Evolutionary conservation across 345 rosid species (phyloP).

Genomic region (Eucalyptus albens): DNA sequence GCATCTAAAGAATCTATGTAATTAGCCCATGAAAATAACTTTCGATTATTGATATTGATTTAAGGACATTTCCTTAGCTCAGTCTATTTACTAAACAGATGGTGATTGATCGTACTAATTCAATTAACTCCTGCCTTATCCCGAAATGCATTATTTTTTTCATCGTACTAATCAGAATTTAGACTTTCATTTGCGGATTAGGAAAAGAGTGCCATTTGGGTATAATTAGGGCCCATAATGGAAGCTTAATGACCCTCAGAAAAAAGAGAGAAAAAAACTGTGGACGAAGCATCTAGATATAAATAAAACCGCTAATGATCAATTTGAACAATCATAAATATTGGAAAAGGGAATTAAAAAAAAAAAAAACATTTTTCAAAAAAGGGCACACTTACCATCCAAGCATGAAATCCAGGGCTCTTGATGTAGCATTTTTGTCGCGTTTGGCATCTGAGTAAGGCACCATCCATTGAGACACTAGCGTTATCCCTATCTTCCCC

Average conservation of each 20-base stretch:
- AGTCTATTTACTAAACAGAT: not conserved
- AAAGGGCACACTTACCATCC: constrained; percentile 14
- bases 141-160: not conserved
- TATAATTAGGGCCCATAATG: not conserved
- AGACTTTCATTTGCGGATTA: not conserved
- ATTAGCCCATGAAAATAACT: not conserved
- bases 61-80: not conserved
- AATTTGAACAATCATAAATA: not conserved
- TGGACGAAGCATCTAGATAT: not conserved
- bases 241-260: not conserved
- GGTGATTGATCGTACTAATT: not conserved
- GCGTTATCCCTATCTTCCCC: constrained; percentile 32
- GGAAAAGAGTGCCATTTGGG: not conserved
- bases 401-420: constrained; percentile 20
- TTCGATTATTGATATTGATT: not conserved
- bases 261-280: too few relatives aligned
- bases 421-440: constrained; percentile 11
- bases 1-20: not conserved
- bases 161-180: not conserved
- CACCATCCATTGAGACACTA: constrained; percentile 21
- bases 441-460: constrained; percentile 13
- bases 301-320: not conserved
- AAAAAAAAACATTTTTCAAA: too few relatives aligned
- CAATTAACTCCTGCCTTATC: not conserved
- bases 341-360: not conserved